Percentiles rank a stretch among this genome's conserved stretches.
phyloP scores from a whole-genome alignment of 208 protist species.

The Leishmania mexicana region DNA sequence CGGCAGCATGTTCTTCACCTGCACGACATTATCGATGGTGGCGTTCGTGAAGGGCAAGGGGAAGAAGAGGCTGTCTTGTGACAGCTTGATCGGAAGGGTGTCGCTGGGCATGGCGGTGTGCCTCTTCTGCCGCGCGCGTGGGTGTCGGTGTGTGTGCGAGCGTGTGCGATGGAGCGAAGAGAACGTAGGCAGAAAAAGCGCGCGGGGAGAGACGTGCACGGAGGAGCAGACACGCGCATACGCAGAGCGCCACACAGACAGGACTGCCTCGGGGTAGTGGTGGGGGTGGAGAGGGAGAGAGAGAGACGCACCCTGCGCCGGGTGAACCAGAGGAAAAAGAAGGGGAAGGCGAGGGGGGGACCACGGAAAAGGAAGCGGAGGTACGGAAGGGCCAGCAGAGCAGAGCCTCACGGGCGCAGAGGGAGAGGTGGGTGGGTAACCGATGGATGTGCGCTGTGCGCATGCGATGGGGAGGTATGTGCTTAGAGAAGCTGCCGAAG shows the following conservation, averaged over 20 bases:
- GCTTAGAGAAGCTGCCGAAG: background rate
- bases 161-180: constrained; percentile 1
- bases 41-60: constrained; percentile 71
- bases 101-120: constrained; percentile 20
- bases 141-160: constrained; percentile 5
- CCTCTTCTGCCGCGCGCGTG: background rate
- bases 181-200: background rate
- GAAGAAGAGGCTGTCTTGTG: constrained; percentile 81
- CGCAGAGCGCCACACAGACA: background rate
- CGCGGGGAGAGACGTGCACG: background rate
- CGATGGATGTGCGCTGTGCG: background rate
- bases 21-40: constrained; percentile 80
- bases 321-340: constrained; percentile 2
- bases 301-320: background rate
- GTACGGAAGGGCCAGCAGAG: constrained; percentile 7
- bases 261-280: background rate
- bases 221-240: background rate
- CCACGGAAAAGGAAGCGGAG: background rate
- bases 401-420: constrained; percentile 7
- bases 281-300: background rate
- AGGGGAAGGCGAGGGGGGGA: constrained; percentile 15
- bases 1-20: constrained; percentile 63
- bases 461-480: background rate
- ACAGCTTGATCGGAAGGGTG: constrained; percentile 48
- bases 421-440: background rate